Conservation (phyloP, 176 grass and related monocot species). For the Oryza officinalis region DNA sequence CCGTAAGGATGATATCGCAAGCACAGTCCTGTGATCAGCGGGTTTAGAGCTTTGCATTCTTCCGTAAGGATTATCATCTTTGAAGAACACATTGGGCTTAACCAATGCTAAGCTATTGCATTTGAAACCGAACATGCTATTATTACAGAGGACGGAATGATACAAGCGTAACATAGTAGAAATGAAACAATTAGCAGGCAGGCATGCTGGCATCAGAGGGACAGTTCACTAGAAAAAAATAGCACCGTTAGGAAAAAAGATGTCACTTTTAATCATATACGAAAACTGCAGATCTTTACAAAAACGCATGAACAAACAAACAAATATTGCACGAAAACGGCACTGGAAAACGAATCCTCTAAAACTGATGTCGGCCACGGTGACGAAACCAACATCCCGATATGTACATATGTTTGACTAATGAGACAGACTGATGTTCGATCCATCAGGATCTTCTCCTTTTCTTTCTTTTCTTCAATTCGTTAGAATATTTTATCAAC, state of each 20-base stretch:
- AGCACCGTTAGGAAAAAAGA: neutral
- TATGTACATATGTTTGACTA: constrained; percentile 29
- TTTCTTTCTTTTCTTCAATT: neutral
- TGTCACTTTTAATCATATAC: neutral
- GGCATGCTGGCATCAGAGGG: neutral
- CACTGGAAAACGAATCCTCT: constrained; percentile 29
- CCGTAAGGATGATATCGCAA: too few species aligned
- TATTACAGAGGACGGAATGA: too few species aligned
- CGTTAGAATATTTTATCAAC: neutral
- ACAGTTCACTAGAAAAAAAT: neutral
- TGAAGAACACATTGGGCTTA: neutral
- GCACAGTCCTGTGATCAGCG: too few species aligned
- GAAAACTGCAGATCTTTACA: neutral
- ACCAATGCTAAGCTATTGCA: too few species aligned
- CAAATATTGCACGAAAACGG: neutral
- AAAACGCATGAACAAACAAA: neutral
- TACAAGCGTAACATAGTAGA: neutral
- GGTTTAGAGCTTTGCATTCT: too few species aligned
- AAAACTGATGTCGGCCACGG: constrained; percentile 10
- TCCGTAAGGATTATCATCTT: too few species aligned
- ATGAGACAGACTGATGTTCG: neutral
- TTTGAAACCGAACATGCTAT: too few species aligned
- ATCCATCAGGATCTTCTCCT: neutral
- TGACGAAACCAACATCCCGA: neutral
- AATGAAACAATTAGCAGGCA: neutral